These are phyloP conservation scores for Silene noctiflora DNA, from an alignment of 179 eudicot genomes.

Conservation along the genomic window DNA sequence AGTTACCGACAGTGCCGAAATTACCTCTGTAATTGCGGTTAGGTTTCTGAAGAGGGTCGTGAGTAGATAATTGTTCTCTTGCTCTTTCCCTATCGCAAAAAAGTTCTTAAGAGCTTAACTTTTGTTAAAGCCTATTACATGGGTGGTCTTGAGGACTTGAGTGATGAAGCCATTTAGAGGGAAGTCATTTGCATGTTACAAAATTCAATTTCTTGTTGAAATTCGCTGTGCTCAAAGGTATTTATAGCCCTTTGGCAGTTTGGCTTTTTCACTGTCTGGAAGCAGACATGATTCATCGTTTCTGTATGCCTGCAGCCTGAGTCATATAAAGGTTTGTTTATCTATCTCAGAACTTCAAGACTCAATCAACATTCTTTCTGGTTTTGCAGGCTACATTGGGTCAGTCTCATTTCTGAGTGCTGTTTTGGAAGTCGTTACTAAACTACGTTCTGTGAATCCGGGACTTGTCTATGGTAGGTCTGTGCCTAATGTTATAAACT, in stretches of 20 bases:
- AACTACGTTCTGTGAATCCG: conserved; percentile 89
- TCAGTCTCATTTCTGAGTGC: conserved; percentile 82
- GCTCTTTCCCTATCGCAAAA: background rate
- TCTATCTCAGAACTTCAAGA: background rate
- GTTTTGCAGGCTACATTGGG: conserved; percentile 83
- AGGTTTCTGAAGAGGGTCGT: background rate
- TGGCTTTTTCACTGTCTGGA: background rate
- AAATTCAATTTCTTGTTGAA: background rate
- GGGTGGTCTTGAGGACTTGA: background rate
- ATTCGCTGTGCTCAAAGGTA: background rate
- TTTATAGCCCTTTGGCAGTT: background rate
- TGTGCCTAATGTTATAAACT: background rate
- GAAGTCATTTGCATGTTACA: background rate
- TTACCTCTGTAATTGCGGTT: background rate
- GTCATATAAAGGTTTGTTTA: background rate
- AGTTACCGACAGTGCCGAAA: background rate
- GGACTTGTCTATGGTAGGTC: conserved; percentile 75
- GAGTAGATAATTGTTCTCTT: background rate
- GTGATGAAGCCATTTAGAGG: background rate
- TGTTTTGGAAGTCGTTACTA: conserved; percentile 68
- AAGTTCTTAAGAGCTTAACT: background rate
- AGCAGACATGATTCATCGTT: conserved; percentile 1
- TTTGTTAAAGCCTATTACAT: conserved; percentile 3
- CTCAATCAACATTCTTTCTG: conserved; percentile 16
- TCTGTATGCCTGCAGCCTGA: background rate